phyloP scores from a whole-genome alignment of 2,329 filamentous ascomycete species.

The Trichoderma arundinaceum region DNA sequence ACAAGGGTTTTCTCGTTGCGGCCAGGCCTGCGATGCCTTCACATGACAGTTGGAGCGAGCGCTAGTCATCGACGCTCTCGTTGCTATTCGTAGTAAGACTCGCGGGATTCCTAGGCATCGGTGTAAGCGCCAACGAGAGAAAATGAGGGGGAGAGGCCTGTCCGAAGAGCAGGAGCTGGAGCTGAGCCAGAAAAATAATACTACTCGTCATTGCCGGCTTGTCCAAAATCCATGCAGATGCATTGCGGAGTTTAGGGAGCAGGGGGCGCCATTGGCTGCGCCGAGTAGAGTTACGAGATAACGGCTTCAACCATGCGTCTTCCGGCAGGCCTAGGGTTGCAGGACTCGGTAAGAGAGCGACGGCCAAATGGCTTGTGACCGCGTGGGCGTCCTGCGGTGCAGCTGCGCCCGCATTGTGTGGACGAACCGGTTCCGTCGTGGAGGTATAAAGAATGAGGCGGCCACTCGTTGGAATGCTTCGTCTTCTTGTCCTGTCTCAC shows the following conservation, averaged over 20 bases:
- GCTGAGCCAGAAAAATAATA: background rate
- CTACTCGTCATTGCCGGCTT: background rate
- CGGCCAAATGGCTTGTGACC: background rate
- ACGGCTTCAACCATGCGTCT: background rate
- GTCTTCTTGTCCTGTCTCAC: background rate
- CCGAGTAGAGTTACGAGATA: background rate
- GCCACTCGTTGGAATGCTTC: constrained; percentile 1
- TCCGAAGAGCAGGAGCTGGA: too few species aligned
- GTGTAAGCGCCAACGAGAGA: background rate
- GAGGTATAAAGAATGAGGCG: constrained; percentile 19
- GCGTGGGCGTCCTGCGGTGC: constrained; percentile 2
- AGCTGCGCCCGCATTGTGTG: background rate
- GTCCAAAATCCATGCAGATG: background rate
- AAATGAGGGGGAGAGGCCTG: too few species aligned
- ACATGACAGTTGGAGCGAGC: background rate
- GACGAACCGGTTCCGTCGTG: background rate
- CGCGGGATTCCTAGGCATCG: background rate
- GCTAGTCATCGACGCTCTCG: too few species aligned
- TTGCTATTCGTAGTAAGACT: too few species aligned
- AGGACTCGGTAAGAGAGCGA: too few species aligned
- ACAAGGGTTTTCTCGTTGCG: too few species aligned
- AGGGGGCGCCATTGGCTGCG: constrained; percentile 6
- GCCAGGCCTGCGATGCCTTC: background rate
- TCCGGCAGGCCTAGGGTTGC: background rate
- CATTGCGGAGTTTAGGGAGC: background rate